phyloP scores from a whole-genome alignment of 441 rosid genomes.

The Dalechampia spathulata region DNA sequence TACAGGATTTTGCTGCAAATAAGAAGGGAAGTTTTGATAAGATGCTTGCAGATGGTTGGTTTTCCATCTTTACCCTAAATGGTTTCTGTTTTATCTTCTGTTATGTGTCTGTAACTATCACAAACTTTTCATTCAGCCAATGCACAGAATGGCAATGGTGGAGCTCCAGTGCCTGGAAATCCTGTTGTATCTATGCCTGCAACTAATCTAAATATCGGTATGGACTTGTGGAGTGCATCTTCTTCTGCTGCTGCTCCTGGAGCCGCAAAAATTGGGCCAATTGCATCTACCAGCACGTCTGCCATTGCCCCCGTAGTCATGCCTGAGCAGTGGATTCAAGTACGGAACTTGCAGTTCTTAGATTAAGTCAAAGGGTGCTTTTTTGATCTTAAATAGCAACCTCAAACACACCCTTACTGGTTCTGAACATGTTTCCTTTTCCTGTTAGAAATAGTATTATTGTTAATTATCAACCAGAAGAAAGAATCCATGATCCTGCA shows the following conservation, averaged over 20 bases:
- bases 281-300: slow-evolving; percentile 35
- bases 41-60: slow-evolving; percentile 60
- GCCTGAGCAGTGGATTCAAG: slow-evolving; percentile 67
- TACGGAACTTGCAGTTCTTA: slow-evolving; percentile 19
- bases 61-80: too few relatives aligned
- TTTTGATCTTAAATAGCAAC: background rate
- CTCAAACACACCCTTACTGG: too few relatives aligned
- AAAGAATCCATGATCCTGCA: too few relatives aligned
- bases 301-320: too few relatives aligned
- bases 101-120: too few relatives aligned
- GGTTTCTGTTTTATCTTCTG: too few relatives aligned
- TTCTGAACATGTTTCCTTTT: background rate
- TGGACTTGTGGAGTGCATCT: slow-evolving; percentile 74
- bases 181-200: slow-evolving; percentile 51
- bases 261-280: slow-evolving; percentile 49
- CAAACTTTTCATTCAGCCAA: slow-evolving; percentile 36
- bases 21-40: slow-evolving; percentile 71
- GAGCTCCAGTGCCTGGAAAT: slow-evolving; percentile 51
- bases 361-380: background rate
- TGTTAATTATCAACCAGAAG: too few relatives aligned
- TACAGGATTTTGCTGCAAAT: slow-evolving; percentile 47
- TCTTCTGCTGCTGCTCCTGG: slow-evolving; percentile 53
- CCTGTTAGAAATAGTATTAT: too few relatives aligned
- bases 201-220: slow-evolving; percentile 83
- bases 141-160: slow-evolving; percentile 47